Base-by-base conservation (phyloP, 2,329 filamentous ascomycete genomes). In the Grosmannia serpens region DNA sequence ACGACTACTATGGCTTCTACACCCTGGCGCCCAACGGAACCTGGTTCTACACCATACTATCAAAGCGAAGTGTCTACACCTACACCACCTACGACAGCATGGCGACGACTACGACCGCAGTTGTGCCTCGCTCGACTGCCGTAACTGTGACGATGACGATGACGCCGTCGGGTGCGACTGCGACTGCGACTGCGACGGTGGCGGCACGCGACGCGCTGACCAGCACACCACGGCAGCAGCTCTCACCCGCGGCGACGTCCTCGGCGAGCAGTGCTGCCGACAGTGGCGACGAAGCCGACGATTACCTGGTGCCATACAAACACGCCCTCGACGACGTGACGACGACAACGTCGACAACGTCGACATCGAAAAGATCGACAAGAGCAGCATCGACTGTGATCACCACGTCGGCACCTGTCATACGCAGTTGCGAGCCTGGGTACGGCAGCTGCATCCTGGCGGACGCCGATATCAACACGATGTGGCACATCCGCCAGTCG, bases 401-500 rank as follows among this genome's bases (percentile, higher is more conserved):
- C 15, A 15, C 17, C 38, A 41, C 38, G 38, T 15, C 38, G 38
- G 17, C 4, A n/a, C 2, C 38, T 15, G 38, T 41, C 13, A 20
- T 15, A 11, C 38, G 38, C 38, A 8, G 6, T 7, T 41, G 38
- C 38, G 10, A 5, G 5, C 31, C 31, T 5, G 31, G 10, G 10
- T 20, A 2, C 4, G 7, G 7, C 38, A 41, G 13, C 38, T 41
- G 38, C 38, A 4, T 8, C 38, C 15, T 17, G 15, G 15, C 4
- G 59, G 63, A 65, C 56, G 55, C 53, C 27, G 15, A 17, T 11
- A 47, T 65, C 58, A 63, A 63, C 55, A 9, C 13, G 24, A 2
- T 63, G 15, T 60, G 55, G 60, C 33, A 44, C 31, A 44, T 38
- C 44, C 33, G 17, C 49, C 13, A n/a, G 11, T 29, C 35, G 33